Conservation (phyloP, 2,329 filamentous ascomycete genomes). For the Immersiporthe knoxdaviesiana region DNA sequence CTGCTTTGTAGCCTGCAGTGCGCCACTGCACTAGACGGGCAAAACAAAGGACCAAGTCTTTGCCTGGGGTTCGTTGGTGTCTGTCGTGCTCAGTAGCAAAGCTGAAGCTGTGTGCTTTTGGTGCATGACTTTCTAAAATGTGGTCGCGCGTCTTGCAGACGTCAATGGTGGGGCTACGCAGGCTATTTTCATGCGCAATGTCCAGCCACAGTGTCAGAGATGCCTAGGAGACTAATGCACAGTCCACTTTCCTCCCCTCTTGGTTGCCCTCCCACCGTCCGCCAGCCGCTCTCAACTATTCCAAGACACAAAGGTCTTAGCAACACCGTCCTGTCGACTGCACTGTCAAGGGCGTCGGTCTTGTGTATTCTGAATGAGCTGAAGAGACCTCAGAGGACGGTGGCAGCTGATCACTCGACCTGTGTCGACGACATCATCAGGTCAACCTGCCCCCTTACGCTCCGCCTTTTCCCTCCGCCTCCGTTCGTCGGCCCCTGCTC, state of each 20-base stretch:
- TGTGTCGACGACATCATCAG: not conserved
- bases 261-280: not conserved
- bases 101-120: not conserved
- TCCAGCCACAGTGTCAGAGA: slow-evolving; percentile 8
- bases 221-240: slow-evolving; percentile 2
- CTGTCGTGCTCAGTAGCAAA: not conserved
- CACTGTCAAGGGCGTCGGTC: slow-evolving; percentile 1
- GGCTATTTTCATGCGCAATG: slow-evolving; percentile 14
- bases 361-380: not conserved
- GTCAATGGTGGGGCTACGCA: slow-evolving; percentile 14
- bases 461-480: slow-evolving; percentile 16
- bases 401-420: slow-evolving; percentile 6
- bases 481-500: not conserved
- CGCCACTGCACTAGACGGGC: not conserved
- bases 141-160: slow-evolving; percentile 3
- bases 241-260: slow-evolving; percentile 7
- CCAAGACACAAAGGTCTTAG: not conserved
- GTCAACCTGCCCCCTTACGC: not conserved
- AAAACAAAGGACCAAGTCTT: not conserved
- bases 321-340: slow-evolving; percentile 2
- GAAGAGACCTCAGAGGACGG: slow-evolving; percentile 5
- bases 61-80: not conserved
- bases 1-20: not conserved
- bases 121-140: not conserved
- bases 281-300: not conserved